Percentiles rank a stretch among this genome's conserved stretches.
These are phyloP conservation scores for Amanita rubescens DNA, from an alignment of 768 basidiomycete species.

Conservation along the genomic window DNA sequence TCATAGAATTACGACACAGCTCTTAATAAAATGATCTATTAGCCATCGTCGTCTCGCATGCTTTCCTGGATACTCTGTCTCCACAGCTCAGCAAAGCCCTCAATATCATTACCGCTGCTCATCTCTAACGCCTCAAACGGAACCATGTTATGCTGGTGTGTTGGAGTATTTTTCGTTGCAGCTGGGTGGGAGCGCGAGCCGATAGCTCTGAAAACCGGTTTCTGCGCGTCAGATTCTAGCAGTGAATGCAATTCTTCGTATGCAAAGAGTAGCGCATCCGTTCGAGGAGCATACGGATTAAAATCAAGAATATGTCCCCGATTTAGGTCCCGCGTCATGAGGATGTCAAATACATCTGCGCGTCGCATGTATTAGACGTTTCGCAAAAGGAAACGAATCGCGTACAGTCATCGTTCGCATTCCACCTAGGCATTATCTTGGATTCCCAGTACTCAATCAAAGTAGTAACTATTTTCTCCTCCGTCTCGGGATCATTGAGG, in stretches of 20 bases:
- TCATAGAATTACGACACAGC: not conserved
- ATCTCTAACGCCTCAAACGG: conserved; percentile 83
- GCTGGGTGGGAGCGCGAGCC: conserved; percentile 70
- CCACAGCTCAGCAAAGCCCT: conserved; percentile 67
- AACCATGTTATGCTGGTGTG: conserved; percentile 82
- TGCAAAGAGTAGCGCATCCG: conserved; percentile 83
- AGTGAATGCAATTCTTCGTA: conserved; percentile 64
- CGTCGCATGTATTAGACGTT: not conserved
- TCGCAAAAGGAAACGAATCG: not conserved
- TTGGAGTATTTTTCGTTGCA: conserved; percentile 59
- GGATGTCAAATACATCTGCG: conserved; percentile 78
- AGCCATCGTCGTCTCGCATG: conserved; percentile 11
- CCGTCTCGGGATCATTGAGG: conserved; percentile 56
- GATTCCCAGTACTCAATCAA: conserved; percentile 61
- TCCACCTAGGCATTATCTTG: conserved; percentile 57
- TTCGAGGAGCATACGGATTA: conserved; percentile 78
- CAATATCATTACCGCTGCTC: conserved; percentile 63
- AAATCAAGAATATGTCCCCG: conserved; percentile 85
- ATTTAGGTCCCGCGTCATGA: conserved; percentile 74
- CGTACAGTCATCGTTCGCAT: conserved; percentile 58
- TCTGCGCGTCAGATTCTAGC: conserved; percentile 11
- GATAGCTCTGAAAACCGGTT: conserved; percentile 55
- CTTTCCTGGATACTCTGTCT: conserved; percentile 41
- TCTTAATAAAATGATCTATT: not conserved
- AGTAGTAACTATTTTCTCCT: conserved; percentile 40